Percentiles rank a stretch among this genome's conserved stretches.
Evolutionary conservation across 257 asterid species (phyloP).

Genomic region (Apocynum venetum): DNA sequence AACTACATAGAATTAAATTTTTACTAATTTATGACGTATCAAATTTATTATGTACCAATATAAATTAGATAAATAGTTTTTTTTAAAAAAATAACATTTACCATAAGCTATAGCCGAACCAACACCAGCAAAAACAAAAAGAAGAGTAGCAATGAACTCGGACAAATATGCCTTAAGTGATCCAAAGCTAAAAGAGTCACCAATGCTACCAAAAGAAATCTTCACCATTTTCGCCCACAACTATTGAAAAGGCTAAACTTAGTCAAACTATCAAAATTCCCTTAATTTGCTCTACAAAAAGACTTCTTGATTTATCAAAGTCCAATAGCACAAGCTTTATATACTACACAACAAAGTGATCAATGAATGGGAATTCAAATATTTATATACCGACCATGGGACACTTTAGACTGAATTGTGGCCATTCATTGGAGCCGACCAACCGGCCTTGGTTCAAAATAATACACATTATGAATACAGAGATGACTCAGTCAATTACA

Average conservation of each 20-base stretch:
- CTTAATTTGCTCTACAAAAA: not conserved
- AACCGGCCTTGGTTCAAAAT: slow-evolving; percentile 42
- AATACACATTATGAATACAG: slow-evolving; percentile 10
- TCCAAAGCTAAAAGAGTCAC: slow-evolving; percentile 51
- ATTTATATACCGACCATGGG: slow-evolving; percentile 47
- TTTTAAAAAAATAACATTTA: slow-evolving; percentile 16
- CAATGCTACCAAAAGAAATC: slow-evolving; percentile 56
- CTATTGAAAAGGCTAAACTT: not conserved
- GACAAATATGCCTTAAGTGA: slow-evolving; percentile 53
- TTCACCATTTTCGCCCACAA: slow-evolving; percentile 47
- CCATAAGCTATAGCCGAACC: slow-evolving; percentile 74
- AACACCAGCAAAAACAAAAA: slow-evolving; percentile 81
- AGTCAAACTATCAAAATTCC: not conserved
- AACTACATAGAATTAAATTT: too few relatives aligned
- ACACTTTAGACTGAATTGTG: slow-evolving; percentile 21
- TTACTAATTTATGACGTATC: too few relatives aligned
- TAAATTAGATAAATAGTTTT: too few relatives aligned
- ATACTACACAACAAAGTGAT: slow-evolving; percentile 25
- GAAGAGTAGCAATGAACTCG: slow-evolving; percentile 70
- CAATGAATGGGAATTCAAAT: slow-evolving; percentile 10
- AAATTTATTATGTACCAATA: too few relatives aligned
- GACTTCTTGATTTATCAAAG: slow-evolving; percentile 14
- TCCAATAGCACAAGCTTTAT: slow-evolving; percentile 18
- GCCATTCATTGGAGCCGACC: slow-evolving; percentile 56
- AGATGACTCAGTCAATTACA: slow-evolving; percentile 14